phyloP scores from a whole-genome alignment of 805 yeast genomes.

The Vanderwaltozyma verrucispora region DNA sequence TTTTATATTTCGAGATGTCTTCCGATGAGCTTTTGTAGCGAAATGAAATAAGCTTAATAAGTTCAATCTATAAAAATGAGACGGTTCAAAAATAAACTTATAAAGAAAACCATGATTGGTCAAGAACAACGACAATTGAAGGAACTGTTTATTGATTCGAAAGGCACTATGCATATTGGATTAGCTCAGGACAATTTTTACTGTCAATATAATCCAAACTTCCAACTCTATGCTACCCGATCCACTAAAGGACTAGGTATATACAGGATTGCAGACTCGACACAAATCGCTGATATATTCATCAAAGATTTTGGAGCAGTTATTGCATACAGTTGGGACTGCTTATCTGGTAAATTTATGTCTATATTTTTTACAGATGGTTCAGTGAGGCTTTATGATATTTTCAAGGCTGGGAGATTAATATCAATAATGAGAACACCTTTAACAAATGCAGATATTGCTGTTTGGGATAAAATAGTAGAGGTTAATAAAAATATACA shows the following conservation, averaged over 20 bases:
- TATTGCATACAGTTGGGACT: conserved; percentile 18
- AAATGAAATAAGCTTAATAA: no score
- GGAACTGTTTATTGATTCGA: no score
- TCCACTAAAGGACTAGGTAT: conserved; percentile 10
- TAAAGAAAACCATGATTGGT: no score
- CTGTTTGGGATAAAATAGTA: conserved; percentile 19
- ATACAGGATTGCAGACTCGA: conserved; percentile 10
- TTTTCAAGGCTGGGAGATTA: conserved; percentile 17
- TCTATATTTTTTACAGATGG: conserved; percentile 39
- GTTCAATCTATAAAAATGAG: no score
- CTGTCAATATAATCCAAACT: conserved; percentile 9
- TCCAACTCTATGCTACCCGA: conserved; percentile 9
- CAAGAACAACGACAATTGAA: no score
- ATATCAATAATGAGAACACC: conserved; percentile 11
- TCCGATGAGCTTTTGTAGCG: no score
- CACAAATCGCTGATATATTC: conserved; percentile 11
- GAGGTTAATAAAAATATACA: no score
- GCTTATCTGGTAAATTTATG: conserved; percentile 27
- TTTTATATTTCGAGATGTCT: no score
- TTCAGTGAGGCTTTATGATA: conserved; percentile 41
- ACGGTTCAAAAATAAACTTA: no score
- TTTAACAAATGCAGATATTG: conserved; percentile 5
- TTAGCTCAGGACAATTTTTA: neutral
- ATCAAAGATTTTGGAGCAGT: conserved; percentile 14
- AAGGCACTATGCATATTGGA: neutral